Conservation (phyloP, 495 filamentous ascomycete genomes). For the Neurospora africana region DNA sequence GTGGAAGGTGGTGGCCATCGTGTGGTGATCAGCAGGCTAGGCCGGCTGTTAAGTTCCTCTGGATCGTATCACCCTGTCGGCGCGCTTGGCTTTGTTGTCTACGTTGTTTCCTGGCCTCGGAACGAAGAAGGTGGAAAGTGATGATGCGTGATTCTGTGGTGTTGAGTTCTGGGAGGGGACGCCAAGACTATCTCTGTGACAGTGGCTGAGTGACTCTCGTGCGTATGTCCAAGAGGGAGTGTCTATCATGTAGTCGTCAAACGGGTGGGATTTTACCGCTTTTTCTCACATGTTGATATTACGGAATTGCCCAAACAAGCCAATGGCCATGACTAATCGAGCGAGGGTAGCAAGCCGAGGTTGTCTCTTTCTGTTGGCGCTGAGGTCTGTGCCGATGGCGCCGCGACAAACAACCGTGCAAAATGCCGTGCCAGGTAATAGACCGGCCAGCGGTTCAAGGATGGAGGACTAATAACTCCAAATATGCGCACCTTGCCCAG, state of each 20-base stretch:
- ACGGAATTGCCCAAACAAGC: neutral
- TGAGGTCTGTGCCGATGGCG: neutral
- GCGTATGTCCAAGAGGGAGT: neutral
- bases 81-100: too few relatives aligned
- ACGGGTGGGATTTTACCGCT: neutral
- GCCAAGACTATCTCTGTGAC: neutral
- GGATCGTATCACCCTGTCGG: neutral
- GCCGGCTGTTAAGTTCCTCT: neutral
- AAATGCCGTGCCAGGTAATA: neutral
- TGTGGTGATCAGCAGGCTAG: neutral
- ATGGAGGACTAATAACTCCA: neutral
- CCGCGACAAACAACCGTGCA: neutral
- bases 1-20: neutral
- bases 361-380: neutral
- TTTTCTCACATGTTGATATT: neutral
- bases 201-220: too few relatives aligned
- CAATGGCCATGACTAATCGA: neutral
- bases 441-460: neutral
- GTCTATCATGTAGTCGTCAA: neutral
- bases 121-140: neutral
- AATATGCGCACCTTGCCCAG: neutral
- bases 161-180: neutral
- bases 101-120: neutral
- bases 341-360: neutral
- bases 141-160: neutral